phyloP scores from a whole-genome alignment of 371 early-diverging fungal genomes.

The Circinella minor region DNA sequence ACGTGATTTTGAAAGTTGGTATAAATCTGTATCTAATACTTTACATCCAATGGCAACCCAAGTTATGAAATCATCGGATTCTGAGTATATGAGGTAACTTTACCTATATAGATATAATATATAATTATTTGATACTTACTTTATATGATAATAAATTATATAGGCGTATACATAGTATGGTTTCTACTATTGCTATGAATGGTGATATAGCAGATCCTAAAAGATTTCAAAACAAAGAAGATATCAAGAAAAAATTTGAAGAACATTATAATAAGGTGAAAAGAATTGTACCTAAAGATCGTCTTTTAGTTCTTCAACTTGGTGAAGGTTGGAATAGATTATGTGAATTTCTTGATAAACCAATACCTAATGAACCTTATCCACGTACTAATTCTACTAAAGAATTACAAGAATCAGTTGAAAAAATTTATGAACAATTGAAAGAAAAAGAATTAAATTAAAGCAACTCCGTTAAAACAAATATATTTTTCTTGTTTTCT shows the following conservation, averaged over 20 bases:
- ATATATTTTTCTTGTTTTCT: too few species aligned
- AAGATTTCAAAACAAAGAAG: constrained; percentile 25
- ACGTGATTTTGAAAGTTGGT: constrained; percentile 41
- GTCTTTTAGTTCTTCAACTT: constrained; percentile 27
- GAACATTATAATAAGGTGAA: constrained; percentile 37
- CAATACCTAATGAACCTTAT: constrained; percentile 18
- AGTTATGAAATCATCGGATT: not conserved
- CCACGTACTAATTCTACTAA: constrained; percentile 14
- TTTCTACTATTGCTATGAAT: constrained; percentile 15
- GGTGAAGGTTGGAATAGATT: constrained; percentile 34
- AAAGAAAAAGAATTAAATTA: not conserved
- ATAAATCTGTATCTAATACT: constrained; percentile 32
- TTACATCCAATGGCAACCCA: constrained; percentile 9
- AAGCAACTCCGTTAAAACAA: not conserved
- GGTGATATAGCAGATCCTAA: constrained; percentile 21
- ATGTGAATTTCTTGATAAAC: constrained; percentile 21
- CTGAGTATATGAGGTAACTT: not conserved
- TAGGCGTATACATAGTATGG: too few species aligned
- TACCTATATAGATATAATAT: not conserved
- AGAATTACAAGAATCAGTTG: not conserved
- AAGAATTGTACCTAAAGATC: constrained; percentile 25
- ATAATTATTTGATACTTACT: too few species aligned
- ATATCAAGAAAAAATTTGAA: constrained; percentile 14
- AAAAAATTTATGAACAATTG: not conserved
- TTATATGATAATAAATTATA: not conserved